Base-by-base conservation (phyloP, 768 basidiomycete species). In the Lactarius trivialis region DNA sequence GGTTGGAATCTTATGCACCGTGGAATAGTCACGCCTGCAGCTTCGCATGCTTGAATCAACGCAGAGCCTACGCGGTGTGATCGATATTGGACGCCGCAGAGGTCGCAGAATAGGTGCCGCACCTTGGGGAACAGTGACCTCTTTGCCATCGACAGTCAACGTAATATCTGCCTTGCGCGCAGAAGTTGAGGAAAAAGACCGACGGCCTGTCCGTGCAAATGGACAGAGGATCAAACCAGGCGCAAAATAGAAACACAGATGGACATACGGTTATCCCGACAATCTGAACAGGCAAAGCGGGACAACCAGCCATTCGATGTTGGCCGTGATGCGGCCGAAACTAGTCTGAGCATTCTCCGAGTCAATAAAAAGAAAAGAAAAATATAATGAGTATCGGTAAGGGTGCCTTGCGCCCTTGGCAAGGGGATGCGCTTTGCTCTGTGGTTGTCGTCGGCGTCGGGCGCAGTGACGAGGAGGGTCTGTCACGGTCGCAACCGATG, bases 111-210 rank as follows among this genome's bases (percentile, higher is more conserved):
- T 19, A 53, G 34, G 24, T 36, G 51, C 76, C 86, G 60, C 61
- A 91, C 95, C 96, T 79, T 96, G 93, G 30, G 93, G 93, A 39
- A 99, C 94, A 2, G 93, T 94, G 24, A 99, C 94, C 77, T 94
- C 89, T 76, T 95, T 97, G 66, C 96, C 96, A 74, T 99, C 95
- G 45, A 98, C 88, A 1, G 94, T 96, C 33, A 98, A 77, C 34
- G 93, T 96, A 68, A 98, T 88, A 67, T 93, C 89, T 50, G 88
- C 88, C 69, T 80, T 81, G 60, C 82, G 79, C 61, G 79, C 73
- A 19, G 88, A 81, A 1, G 86, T 82, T 41, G 90, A 86, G 12
- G 86, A 76, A 71, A 91, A 81, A 36, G 79, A 77, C 63, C 86
- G 79, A 64, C 79, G 80, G 70, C 79, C 88, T 64, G 37, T 33